Evolutionary conservation across 495 filamentous ascomycete species (phyloP).

Genomic region (Daldinia grandis): DNA sequence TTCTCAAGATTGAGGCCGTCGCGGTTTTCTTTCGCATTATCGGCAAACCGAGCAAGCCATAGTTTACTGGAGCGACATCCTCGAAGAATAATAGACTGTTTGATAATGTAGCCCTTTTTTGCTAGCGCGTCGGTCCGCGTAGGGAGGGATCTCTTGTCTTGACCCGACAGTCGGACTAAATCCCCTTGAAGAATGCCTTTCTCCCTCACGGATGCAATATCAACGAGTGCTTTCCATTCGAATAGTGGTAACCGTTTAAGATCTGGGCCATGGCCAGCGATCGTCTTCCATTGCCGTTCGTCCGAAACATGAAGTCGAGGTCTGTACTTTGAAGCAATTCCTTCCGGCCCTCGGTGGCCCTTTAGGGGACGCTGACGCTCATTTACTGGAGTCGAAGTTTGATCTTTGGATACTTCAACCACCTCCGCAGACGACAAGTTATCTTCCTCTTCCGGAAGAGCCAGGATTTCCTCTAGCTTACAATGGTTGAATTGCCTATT

Average conservation of each 20-base stretch:
- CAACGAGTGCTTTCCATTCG: conserved; percentile 79
- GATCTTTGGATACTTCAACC: neutral
- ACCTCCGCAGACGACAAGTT: conserved; percentile 7
- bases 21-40: conserved; percentile 43
- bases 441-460: conserved; percentile 49
- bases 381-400: conserved; percentile 6
- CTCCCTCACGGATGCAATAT: conserved; percentile 76
- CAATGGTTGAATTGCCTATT: conserved; percentile 54
- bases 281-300: conserved; percentile 71
- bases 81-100: conserved; percentile 71
- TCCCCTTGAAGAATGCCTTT: conserved; percentile 82
- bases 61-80: conserved; percentile 72
- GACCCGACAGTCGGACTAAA: conserved; percentile 75
- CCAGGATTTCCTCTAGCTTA: conserved; percentile 51
- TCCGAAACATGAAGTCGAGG: conserved; percentile 51
- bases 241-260: conserved; percentile 68
- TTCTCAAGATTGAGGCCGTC: conserved; percentile 44
- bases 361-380: neutral
- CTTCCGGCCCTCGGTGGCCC: neutral
- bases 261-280: conserved; percentile 84
- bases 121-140: conserved; percentile 78
- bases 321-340: conserved; percentile 12
- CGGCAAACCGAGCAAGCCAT: conserved; percentile 60
- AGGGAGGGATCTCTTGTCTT: conserved; percentile 90
- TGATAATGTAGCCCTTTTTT: conserved; percentile 84